Percentiles rank a stretch among this genome's conserved stretches.
phyloP scores from a whole-genome alignment of 495 filamentous ascomycete species.

The Lineolata rhizophorae region DNA sequence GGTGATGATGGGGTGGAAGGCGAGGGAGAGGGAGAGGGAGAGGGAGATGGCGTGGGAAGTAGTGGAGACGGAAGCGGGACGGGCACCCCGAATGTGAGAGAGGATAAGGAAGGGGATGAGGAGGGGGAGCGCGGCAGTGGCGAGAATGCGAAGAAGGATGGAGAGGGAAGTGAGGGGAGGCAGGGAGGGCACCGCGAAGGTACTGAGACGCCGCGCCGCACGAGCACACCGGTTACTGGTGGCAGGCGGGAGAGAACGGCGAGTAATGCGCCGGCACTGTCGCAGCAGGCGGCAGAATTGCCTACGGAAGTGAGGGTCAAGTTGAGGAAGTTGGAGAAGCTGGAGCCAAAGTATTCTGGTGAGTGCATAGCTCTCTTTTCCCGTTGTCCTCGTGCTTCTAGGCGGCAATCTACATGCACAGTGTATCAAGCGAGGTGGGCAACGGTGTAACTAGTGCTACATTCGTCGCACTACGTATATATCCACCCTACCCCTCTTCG shows the following conservation, averaged over 20 bases:
- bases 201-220: constrained; percentile 10
- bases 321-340: constrained; percentile 57
- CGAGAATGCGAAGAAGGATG: constrained; percentile 9
- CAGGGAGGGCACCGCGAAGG: constrained; percentile 10
- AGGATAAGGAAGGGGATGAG: constrained; percentile 8
- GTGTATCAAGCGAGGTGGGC: too few species aligned
- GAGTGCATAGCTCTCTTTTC: too few species aligned
- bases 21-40: constrained; percentile 7
- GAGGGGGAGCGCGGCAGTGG: background rate
- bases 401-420: too few species aligned
- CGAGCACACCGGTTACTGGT: constrained; percentile 12
- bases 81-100: constrained; percentile 3
- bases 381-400: too few species aligned
- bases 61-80: constrained; percentile 1
- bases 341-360: constrained; percentile 79
- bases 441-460: background rate
- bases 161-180: constrained; percentile 7
- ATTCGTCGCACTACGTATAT: background rate
- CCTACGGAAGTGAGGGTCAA: constrained; percentile 49
- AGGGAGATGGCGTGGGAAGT: too few species aligned
- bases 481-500: background rate
- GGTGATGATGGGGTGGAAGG: constrained; percentile 50
- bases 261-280: too few species aligned
- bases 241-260: too few species aligned
- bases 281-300: constrained; percentile 35